phyloP scores from a whole-genome alignment of 441 rosid genomes.

The Adansonia rubrostipa region DNA sequence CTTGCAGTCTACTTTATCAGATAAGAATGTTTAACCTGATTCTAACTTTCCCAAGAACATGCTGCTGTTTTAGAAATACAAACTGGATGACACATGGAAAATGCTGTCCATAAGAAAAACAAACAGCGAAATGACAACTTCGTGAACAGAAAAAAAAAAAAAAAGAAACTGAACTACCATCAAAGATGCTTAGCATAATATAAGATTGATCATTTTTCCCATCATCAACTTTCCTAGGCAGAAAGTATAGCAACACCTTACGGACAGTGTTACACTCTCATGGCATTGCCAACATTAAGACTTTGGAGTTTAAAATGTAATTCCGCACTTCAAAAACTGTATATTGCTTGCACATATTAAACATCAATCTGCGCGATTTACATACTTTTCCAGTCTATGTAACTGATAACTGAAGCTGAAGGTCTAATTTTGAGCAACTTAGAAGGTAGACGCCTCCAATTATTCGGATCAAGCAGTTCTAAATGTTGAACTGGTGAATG shows the following conservation, averaged over 20 bases:
- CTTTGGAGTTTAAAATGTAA: not conserved
- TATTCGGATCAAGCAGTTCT: constrained; percentile 33
- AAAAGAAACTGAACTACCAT: not conserved
- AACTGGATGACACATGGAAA: too few species aligned
- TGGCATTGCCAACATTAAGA: not conserved
- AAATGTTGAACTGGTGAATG: constrained; percentile 24
- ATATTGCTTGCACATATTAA: not conserved
- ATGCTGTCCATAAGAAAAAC: not conserved
- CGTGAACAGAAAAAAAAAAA: not conserved
- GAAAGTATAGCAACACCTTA: too few species aligned
- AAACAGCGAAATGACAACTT: not conserved
- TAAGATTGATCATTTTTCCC: too few species aligned
- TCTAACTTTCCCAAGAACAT: not conserved
- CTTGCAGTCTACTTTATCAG: not conserved
- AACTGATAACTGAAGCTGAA: constrained; percentile 6
- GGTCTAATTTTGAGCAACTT: constrained; percentile 25
- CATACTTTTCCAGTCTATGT: not conserved
- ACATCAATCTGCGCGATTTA: constrained; percentile 4
- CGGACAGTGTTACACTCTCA: too few species aligned
- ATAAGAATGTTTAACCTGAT: not conserved
- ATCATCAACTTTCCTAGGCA: too few species aligned
- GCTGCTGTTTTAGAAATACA: not conserved
- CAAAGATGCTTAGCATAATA: not conserved
- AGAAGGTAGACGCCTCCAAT: constrained; percentile 14
- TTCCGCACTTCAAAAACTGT: not conserved